Evolutionary conservation across 345 rosid genomes (phyloP).

Genomic region (Angophora floribunda): DNA sequence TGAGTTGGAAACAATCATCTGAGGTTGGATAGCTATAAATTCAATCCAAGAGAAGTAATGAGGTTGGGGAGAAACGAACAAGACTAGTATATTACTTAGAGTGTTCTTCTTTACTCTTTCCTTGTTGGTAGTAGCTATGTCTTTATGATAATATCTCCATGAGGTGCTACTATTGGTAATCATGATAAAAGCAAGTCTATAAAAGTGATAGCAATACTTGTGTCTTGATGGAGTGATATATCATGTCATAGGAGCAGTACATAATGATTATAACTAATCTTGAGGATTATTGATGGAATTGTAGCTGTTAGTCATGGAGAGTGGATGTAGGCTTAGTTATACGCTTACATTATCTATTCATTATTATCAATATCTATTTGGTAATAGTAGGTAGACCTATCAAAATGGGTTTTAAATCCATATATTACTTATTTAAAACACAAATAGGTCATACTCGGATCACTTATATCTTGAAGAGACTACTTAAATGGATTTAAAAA

Average conservation of each 20-base stretch:
- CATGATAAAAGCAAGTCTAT: background rate
- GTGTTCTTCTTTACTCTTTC: background rate
- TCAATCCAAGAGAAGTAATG: background rate
- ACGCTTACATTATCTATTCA: too few relatives aligned
- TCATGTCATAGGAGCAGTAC: background rate
- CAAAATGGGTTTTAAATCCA: too few relatives aligned
- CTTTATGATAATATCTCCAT: background rate
- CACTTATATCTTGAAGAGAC: too few relatives aligned
- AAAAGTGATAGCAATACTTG: background rate
- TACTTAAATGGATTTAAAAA: too few relatives aligned
- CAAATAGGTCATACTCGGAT: too few relatives aligned
- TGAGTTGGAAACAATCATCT: background rate
- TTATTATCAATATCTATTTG: too few relatives aligned
- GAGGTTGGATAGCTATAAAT: background rate
- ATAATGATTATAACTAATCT: background rate
- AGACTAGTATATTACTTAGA: background rate
- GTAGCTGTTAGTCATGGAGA: accelerated
- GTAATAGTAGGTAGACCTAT: too few relatives aligned
- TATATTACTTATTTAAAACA: too few relatives aligned
- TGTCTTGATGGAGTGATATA: background rate
- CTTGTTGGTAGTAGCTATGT: background rate
- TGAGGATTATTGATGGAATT: background rate
- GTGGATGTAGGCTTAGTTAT: background rate
- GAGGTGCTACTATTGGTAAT: background rate
- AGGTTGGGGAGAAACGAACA: background rate